These are phyloP conservation scores for Chaetomiaceae sp. DNA, from an alignment of 2,329 filamentous ascomycete genomes.

Conservation along the genomic window DNA sequence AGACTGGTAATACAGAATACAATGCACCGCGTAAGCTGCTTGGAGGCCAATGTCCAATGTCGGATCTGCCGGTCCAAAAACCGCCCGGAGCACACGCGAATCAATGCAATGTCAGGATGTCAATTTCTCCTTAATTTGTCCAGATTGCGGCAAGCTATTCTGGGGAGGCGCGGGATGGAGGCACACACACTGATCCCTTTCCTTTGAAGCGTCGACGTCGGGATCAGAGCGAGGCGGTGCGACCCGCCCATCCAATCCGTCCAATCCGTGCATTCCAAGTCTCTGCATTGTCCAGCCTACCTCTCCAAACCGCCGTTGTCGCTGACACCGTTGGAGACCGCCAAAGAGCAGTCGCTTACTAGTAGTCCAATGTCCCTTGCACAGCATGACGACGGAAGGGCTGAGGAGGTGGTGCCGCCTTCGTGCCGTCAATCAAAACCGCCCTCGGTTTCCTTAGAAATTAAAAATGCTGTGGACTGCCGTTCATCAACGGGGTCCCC, in stretches of 20 bases:
- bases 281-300: no score
- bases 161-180: neutral
- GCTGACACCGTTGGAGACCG: neutral
- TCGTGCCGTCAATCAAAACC: neutral
- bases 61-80: neutral
- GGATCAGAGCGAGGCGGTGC: slow-evolving; percentile 7
- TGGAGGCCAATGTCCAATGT: neutral
- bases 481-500: no score
- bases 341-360: neutral
- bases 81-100: no score
- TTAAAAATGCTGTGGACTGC: no score
- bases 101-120: neutral
- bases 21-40: no score
- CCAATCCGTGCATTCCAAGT: no score
- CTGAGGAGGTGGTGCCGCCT: no score
- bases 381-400: no score
- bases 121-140: slow-evolving; percentile 5
- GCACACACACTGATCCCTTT: neutral
- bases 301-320: neutral
- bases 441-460: no score
- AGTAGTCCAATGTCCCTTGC: no score
- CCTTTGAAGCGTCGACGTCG: neutral
- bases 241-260: neutral
- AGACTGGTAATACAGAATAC: no score
- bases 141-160: slow-evolving; percentile 5